Evolutionary conservation across 139 green algal species (phyloP).

Genomic region (Gonium pectorale): DNA sequence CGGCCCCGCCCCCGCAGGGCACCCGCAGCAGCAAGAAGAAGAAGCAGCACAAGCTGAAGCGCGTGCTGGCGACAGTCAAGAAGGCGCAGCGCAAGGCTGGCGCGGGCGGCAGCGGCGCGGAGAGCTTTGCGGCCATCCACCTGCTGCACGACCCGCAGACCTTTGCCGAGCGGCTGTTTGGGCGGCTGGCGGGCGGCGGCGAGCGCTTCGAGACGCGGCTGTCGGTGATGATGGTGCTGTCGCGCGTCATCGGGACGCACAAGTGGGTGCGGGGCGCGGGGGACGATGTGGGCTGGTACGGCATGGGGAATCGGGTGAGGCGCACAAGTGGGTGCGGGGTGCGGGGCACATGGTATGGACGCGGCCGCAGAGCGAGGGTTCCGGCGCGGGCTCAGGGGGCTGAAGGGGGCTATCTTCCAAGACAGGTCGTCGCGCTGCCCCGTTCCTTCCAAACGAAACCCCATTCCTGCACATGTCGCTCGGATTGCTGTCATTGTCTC

Average conservation of each 20-base stretch:
- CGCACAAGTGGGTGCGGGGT: no score
- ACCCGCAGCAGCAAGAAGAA: constrained; percentile 91
- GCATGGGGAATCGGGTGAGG: no score
- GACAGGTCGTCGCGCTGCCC: no score
- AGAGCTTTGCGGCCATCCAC: constrained; percentile 95
- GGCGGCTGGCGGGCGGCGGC: constrained; percentile 71
- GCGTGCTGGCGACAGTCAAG: constrained; percentile 85
- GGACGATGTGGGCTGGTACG: neutral
- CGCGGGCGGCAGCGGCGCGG: constrained; percentile 33
- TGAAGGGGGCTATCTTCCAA: no score
- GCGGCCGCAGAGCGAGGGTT: no score
- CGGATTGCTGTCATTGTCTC: no score
- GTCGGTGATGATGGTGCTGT: constrained; percentile 79
- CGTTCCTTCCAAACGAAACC: no score
- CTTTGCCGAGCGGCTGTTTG: constrained; percentile 94
- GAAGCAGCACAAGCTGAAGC: constrained; percentile 95
- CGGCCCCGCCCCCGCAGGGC: constrained; percentile 62
- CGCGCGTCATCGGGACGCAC: constrained; percentile 90
- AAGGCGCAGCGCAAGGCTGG: constrained; percentile 67
- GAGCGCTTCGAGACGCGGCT: constrained; percentile 89
- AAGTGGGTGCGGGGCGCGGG: constrained; percentile 46
- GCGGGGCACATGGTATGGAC: no score
- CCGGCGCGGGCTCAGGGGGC: no score
- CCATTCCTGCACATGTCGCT: no score
- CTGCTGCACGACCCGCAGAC: constrained; percentile 95